Percentiles rank a stretch among this genome's conserved stretches.
Conservation (phyloP, 179 eudicot genomes). For the Spergularia azorica region DNA sequence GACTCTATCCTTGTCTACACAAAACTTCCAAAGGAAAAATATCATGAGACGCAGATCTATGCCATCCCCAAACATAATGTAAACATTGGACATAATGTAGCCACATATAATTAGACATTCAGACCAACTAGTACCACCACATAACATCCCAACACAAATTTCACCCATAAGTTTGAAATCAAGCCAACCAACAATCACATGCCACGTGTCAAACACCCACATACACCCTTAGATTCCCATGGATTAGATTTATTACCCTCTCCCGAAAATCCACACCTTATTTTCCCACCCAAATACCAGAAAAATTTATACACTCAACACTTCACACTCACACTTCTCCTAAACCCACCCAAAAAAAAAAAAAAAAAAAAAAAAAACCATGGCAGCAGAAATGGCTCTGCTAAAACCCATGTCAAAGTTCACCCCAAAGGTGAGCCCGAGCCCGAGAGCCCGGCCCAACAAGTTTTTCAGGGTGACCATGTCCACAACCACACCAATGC, state of each 20-base stretch:
- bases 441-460: constrained; percentile 23
- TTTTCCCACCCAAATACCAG: constrained; percentile 6
- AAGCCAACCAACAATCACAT: constrained; percentile 35
- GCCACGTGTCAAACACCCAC: constrained; percentile 62
- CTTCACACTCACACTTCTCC: constrained; percentile 6
- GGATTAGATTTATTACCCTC: constrained; percentile 52
- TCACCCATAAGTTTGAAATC: constrained; percentile 43
- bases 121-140: not conserved
- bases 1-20: no score
- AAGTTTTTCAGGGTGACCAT: constrained; percentile 42
- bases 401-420: constrained; percentile 74
- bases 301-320: not conserved
- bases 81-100: constrained; percentile 16
- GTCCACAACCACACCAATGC: constrained; percentile 42
- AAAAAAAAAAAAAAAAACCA: not conserved
- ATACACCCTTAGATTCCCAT: constrained; percentile 50
- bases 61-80: no score
- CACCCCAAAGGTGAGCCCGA: constrained; percentile 35
- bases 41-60: no score
- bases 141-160: not conserved
- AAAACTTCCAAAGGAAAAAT: no score
- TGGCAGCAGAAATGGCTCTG: constrained; percentile 81
- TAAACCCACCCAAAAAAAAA: constrained; percentile 2
- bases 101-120: constrained; percentile 16
- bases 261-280: not conserved